Evolutionary conservation across 179 eudicot genomes (phyloP), one percentile per base, ranked within the genome.

Genomic region (Silene vulgaris): DNA sequence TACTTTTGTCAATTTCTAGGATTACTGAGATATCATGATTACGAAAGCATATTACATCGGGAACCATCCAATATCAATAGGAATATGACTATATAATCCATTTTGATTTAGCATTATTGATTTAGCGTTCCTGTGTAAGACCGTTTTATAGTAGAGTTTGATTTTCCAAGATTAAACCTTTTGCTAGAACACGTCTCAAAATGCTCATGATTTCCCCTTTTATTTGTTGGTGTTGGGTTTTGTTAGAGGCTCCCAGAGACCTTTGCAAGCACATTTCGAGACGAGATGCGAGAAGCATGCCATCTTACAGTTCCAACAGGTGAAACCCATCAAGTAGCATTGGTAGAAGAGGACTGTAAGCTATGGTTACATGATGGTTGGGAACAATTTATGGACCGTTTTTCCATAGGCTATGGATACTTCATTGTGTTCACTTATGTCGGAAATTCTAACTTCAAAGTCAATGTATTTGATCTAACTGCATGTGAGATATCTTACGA

Each of bases 231-330:
- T 0, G 20, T 2, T 50, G 72, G 32, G 3, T 2, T 32, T 50
- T 72, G 12, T 13, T 74, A 81, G 84, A 77, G 84, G 73, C 75
- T 81, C 14, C 84, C 84, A 0, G 73, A 64, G 32, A 9, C n/a
- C 3, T 77, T 74, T 69, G 71, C 61, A 1, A 73, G n/a, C 14
- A 19, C 16, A 62, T 67, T 21, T 11, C 28, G 72, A 0, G 28
- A 69, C 21, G 30, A 52, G 2, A 32, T 52, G 8, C 1, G 13
- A 14, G 23, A 16, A 9, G 3, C 1, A 3, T 74, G 50, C 43
- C 30, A 4, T 35, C 79, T 81, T 13, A 74, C 60, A 0, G 81
- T 77, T 43, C 78, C 84, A 14, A 74, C 78, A 3, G 78, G 80
- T 1, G 78, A 69, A 70, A 61, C 78, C 14, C 40, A 66, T n/a